Base-by-base conservation (phyloP, 257 asterid genomes). In the Coffea canephora region DNA sequence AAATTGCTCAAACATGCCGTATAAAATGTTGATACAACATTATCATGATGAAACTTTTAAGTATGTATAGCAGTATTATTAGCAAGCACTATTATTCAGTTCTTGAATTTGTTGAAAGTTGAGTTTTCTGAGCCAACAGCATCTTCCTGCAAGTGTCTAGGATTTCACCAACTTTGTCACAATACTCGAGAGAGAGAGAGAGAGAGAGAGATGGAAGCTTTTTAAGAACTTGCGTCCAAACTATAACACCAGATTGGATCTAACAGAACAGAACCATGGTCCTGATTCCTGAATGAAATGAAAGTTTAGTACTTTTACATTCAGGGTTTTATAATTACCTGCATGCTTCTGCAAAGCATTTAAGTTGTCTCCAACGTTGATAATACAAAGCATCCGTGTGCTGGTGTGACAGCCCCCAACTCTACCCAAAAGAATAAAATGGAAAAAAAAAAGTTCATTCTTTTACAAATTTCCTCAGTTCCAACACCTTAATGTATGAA, bases 211-310 rank as follows among this genome's bases (percentile, higher is more conserved):
- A 46, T 46, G 50, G 50, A 46, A 46, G 5, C 21, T 21, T 12
- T 65, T 65, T 65, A 65, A 64, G 39, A n/a, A 8, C 21, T 12
- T 31, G 1, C 4, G 70, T 27, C 45, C 48, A 68, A 68, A 68
- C 6, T 68, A 16, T 0, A 41, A 36, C 19, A 72, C 76, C 39
- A 48, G 64, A 27, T 25, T 72, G 64, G 57, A 72, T 25, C 25
- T 49, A 6, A 15, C 43, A 49, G 62, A 25, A 48, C 34, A 49
- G 62, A 25, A 48, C 34, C 50, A 71, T 19, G 54, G 21, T 71
- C 59, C 77, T 73, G 59, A 73, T 14, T 49, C 59, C 77, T 73
- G 59, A 73, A 27, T 49, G 61, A 18, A 73, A 50, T 50, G 43
- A n/a, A 48, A 39, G 4, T 73, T 73, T 18, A 11, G 77, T 50